phyloP scores from a whole-genome alignment of 2,329 filamentous ascomycete genomes.

The Incumbomyces delicatus region DNA sequence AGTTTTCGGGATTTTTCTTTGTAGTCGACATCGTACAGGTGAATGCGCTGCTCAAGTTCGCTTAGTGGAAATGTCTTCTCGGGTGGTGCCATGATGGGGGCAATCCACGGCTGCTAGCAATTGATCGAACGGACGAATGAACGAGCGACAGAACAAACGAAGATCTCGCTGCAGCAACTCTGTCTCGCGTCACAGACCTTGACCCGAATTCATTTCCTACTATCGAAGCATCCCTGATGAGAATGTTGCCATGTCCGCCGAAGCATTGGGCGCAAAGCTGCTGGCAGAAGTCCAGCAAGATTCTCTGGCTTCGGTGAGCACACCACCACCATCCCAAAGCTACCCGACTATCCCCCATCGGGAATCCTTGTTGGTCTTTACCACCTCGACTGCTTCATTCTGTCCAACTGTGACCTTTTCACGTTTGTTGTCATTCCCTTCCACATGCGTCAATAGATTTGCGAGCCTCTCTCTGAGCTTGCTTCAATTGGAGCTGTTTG shows the following conservation, averaged over 20 bases:
- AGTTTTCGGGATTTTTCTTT: constrained; percentile 44
- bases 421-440: neutral
- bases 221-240: neutral
- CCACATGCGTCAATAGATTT: neutral
- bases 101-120: too few species aligned
- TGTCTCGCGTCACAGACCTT: neutral
- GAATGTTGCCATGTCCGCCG: constrained; percentile 26
- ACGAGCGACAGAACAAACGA: too few species aligned
- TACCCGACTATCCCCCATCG: neutral
- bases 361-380: neutral
- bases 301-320: constrained; percentile 40
- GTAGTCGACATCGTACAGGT: constrained; percentile 32
- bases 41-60: constrained; percentile 40
- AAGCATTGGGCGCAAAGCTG: constrained; percentile 44
- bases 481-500: neutral
- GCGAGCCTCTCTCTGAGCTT: neutral
- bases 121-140: too few species aligned
- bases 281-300: constrained; percentile 42
- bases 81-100: constrained; percentile 44
- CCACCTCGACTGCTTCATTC: neutral
- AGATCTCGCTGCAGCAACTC: too few species aligned
- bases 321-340: neutral
- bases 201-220: neutral
- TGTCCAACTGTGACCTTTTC: too few species aligned
- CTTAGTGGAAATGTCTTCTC: constrained; percentile 44